Percentiles rank a stretch among this genome's conserved stretches.
Conservation (phyloP, 148 eudicot species). For the Selenicereus undatus region DNA sequence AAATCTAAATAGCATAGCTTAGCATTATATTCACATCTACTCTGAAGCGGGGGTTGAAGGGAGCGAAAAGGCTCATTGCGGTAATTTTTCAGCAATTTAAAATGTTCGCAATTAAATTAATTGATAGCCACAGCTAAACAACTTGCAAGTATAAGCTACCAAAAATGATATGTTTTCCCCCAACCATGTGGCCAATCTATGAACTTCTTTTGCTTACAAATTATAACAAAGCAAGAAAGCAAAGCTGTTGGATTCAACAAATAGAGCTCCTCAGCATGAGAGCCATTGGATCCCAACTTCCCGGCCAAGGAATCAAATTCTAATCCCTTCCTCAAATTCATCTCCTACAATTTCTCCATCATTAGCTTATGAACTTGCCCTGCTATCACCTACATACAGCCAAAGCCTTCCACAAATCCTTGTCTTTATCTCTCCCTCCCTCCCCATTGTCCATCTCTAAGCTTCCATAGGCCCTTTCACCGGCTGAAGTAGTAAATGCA, state of each 20-base stretch:
- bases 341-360: conserved; percentile 36
- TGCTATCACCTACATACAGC: conserved; percentile 66
- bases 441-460: conserved; percentile 17
- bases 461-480: conserved; percentile 44
- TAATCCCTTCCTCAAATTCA: conserved; percentile 26
- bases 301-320: conserved; percentile 75
- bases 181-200: neutral
- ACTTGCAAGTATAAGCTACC: too few relatives aligned
- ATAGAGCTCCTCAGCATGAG: conserved; percentile 59
- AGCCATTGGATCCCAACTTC: conserved; percentile 39
- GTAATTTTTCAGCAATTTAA: too few relatives aligned
- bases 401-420: conserved; percentile 40
- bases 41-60: too few relatives aligned
- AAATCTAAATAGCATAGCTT: too few relatives aligned
- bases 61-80: too few relatives aligned
- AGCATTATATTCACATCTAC: too few relatives aligned
- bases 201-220: conserved; percentile 37
- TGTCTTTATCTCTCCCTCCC: neutral
- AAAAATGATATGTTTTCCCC: too few relatives aligned
- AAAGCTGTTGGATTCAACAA: conserved; percentile 50
- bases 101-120: too few relatives aligned
- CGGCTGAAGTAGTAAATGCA: conserved; percentile 57
- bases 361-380: conserved; percentile 67
- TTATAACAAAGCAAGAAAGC: conserved; percentile 72
- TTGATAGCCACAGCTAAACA: too few relatives aligned